Percentiles rank a stretch among this genome's conserved stretches.
phyloP scores from a whole-genome alignment of 768 basidiomycete genomes.

The Mycena filopes region DNA sequence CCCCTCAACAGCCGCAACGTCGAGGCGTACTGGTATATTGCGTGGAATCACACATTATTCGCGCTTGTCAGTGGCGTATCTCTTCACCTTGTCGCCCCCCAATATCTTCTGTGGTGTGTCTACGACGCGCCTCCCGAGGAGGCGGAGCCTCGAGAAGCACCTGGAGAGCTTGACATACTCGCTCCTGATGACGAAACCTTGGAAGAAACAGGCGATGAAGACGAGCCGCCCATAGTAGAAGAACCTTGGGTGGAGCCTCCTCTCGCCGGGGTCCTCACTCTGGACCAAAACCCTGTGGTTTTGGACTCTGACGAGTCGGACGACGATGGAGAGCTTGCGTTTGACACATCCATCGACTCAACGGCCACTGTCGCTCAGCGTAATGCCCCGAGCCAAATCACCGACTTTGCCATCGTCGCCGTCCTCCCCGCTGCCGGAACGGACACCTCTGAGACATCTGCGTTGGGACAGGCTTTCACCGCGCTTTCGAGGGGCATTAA shows the following conservation, averaged over 20 bases:
- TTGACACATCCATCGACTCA: too few species aligned
- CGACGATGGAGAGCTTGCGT: not conserved
- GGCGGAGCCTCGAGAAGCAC: too few species aligned
- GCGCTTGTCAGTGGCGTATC: not conserved
- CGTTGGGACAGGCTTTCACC: not conserved
- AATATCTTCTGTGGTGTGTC: not conserved
- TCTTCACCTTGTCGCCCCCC: not conserved
- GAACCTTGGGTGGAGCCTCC: too few species aligned
- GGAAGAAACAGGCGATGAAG: too few species aligned
- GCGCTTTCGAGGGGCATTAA: not conserved
- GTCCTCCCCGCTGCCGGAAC: not conserved
- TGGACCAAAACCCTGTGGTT: too few species aligned
- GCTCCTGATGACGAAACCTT: too few species aligned
- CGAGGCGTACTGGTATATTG: not conserved
- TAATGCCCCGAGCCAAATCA: not conserved
- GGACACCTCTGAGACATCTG: not conserved
- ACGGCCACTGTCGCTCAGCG: not conserved
- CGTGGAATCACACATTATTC: not conserved
- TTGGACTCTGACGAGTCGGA: too few species aligned
- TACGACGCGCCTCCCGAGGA: too few species aligned
- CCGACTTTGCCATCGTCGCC: not conserved
- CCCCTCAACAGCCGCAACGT: not conserved
- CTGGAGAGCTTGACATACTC: too few species aligned
- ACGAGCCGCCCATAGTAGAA: too few species aligned
- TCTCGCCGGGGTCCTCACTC: too few species aligned